Percentiles rank a stretch among this genome's conserved stretches.
Conservation (phyloP, 495 filamentous ascomycete genomes). For the Tuber microsphaerosporum region DNA sequence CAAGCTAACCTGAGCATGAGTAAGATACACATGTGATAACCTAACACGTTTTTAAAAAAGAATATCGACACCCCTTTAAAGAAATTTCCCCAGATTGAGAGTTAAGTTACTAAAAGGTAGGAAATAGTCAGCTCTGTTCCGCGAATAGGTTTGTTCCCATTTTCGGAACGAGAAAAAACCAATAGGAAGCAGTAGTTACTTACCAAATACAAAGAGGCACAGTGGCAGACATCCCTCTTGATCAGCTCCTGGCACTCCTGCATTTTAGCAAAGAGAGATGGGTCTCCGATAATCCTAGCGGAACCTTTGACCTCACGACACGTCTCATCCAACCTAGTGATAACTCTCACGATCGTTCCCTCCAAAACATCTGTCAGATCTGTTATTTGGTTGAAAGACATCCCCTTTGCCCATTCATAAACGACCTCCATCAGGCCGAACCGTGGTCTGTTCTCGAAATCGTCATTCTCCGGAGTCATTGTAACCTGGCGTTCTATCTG, state of each 20-base stretch:
- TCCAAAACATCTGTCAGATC: slow-evolving; percentile 94
- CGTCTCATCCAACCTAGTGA: slow-evolving; percentile 87
- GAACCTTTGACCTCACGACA: slow-evolving; percentile 97
- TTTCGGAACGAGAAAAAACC: background rate
- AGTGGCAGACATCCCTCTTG: slow-evolving; percentile 87
- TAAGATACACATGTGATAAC: slow-evolving; percentile 4
- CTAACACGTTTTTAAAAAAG: background rate
- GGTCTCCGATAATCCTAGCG: slow-evolving; percentile 92
- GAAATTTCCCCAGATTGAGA: slow-evolving; percentile 6
- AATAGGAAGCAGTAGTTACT: slow-evolving; percentile 14
- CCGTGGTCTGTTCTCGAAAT: slow-evolving; percentile 76
- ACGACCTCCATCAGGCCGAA: slow-evolving; percentile 96
- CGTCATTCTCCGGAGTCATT: slow-evolving; percentile 75
- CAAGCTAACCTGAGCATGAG: background rate
- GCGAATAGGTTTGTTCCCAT: slow-evolving; percentile 15
- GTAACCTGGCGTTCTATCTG: slow-evolving; percentile 87
- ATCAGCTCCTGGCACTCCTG: slow-evolving; percentile 92
- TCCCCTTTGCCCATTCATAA: slow-evolving; percentile 95
- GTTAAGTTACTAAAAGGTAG: slow-evolving; percentile 35
- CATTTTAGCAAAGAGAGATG: slow-evolving; percentile 90
- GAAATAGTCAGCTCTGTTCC: slow-evolving; percentile 17
- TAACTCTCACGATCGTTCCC: slow-evolving; percentile 89
- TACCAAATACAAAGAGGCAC: slow-evolving; percentile 78
- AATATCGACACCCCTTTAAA: background rate
- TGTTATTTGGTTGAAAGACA: slow-evolving; percentile 97